phyloP scores from a whole-genome alignment of 2,329 filamentous ascomycete species.

The Botryotinia narcissicola region DNA sequence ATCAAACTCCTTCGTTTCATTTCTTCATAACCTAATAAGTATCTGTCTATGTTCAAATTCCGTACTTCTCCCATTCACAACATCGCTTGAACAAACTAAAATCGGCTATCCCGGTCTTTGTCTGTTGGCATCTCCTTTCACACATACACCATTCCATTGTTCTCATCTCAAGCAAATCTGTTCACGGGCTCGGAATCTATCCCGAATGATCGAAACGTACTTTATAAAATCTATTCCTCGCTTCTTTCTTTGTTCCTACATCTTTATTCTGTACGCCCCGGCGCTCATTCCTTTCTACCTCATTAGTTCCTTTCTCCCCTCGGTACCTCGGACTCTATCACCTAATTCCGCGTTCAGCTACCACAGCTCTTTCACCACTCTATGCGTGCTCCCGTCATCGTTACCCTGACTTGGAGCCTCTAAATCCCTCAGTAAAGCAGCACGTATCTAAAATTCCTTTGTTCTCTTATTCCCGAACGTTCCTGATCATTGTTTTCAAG shows the following conservation, averaged over 20 bases:
- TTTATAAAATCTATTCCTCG: not conserved
- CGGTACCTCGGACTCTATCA: not conserved
- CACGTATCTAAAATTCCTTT: not conserved
- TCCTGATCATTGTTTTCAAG: not conserved
- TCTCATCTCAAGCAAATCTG: not conserved
- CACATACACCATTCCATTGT: not conserved
- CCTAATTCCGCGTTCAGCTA: not conserved
- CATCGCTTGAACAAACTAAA: not conserved
- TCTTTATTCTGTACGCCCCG: not conserved
- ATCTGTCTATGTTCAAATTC: not conserved
- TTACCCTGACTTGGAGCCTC: not conserved
- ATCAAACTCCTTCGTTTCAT: not conserved
- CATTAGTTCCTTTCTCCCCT: not conserved
- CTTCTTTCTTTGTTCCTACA: not conserved
- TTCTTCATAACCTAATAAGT: not conserved
- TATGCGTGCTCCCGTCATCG: not conserved
- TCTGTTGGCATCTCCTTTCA: not conserved
- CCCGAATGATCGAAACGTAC: not conserved
- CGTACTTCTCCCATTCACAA: not conserved
- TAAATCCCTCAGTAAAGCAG: not conserved
- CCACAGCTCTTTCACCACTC: not conserved
- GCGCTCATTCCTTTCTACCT: not conserved
- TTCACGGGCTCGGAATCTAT: not conserved
- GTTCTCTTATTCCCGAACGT: conserved; percentile 7
- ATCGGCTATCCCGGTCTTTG: not conserved